Base-by-base conservation (phyloP, 805 yeast species). In the Saccharomycopsis capsularis region DNA sequence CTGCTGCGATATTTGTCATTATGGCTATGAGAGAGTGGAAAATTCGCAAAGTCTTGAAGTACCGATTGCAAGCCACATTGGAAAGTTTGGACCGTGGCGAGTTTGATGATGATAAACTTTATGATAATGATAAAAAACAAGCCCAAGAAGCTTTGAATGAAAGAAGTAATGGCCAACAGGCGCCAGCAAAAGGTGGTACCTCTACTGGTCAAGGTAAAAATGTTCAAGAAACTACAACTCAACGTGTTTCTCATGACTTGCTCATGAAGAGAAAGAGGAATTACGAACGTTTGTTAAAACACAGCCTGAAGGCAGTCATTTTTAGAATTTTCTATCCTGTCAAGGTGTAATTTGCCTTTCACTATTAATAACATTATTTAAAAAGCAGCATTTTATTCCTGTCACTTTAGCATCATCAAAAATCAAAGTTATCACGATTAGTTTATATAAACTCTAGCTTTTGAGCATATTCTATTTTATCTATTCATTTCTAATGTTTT, bases 11-110 rank as follows among this genome's bases (percentile, higher is more conserved):
- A 9, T 4, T 76, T 2, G 49, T 77, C 24, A 62, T 74, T 47
- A 50, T 76, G 1, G 63, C 76, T 0, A 64, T 78, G 19, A 67
- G 89, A 54, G 82, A 78, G 54, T 68, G 70, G 67, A 66, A 74
- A 48, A 75, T 81, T 2, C 56, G 68, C 40, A 61, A 73, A 41
- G 67, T 67, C 58, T 52, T 78, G 13, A 48, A 49, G 11, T 15
- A 36, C 9, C 40, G 44, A 40, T 40, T 18, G n/a, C 5, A 16
- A 9, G 27, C 24, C 11, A 45, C 42, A 15, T 25, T 45, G 7
- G 43, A 23, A 18, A 36, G 22, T 2, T 19, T 36, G 24, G 40
- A 44, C 16, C 34, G 16, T 24, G 5, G 7, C 6, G 38, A 34
- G n/a, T 6, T 18, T 18, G 19, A 16, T 34, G 38, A 16, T 9